phyloP scores from a whole-genome alignment of 176 grass and related monocot species.

The Hsuehochloa calcarea region DNA sequence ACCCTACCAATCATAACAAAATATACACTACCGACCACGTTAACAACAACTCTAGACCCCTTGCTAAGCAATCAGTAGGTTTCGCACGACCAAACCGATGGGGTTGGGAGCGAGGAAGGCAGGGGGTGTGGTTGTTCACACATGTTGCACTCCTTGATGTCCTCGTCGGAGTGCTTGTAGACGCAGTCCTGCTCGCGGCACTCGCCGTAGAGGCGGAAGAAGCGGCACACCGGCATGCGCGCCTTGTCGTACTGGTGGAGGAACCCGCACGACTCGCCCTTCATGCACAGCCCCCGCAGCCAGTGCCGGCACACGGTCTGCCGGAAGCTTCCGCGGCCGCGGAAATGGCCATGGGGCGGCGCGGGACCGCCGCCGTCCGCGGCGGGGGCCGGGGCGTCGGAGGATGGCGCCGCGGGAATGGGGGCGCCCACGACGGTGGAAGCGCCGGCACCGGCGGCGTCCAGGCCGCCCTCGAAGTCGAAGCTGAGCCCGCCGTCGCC shows the following conservation, averaged over 20 bases:
- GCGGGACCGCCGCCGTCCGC: neutral
- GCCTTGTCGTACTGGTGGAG: conserved; percentile 66
- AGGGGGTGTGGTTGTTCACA: neutral
- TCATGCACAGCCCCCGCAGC: conserved; percentile 69
- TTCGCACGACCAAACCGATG: neutral
- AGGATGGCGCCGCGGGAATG: neutral
- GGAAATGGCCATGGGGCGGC: neutral
- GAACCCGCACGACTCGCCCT: conserved; percentile 53
- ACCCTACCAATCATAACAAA: neutral
- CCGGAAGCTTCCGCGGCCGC: conserved; percentile 47
- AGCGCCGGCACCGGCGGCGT: neutral
- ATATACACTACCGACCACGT: neutral
- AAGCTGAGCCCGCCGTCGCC: conserved; percentile 49
- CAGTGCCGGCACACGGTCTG: conserved; percentile 67
- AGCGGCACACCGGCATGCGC: conserved; percentile 62
- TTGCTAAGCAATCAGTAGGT: neutral
- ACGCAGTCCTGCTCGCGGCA: conserved; percentile 62
- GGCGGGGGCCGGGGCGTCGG: neutral
- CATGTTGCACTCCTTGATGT: conserved; percentile 67
- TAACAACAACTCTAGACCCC: neutral
- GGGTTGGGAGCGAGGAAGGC: neutral
- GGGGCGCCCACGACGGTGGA: conserved; percentile 7
- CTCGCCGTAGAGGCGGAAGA: conserved; percentile 36
- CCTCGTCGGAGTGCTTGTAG: conserved; percentile 55
- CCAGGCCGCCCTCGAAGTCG: conserved; percentile 54